phyloP scores from a whole-genome alignment of 768 basidiomycete genomes.

The Mycena latifolia region DNA sequence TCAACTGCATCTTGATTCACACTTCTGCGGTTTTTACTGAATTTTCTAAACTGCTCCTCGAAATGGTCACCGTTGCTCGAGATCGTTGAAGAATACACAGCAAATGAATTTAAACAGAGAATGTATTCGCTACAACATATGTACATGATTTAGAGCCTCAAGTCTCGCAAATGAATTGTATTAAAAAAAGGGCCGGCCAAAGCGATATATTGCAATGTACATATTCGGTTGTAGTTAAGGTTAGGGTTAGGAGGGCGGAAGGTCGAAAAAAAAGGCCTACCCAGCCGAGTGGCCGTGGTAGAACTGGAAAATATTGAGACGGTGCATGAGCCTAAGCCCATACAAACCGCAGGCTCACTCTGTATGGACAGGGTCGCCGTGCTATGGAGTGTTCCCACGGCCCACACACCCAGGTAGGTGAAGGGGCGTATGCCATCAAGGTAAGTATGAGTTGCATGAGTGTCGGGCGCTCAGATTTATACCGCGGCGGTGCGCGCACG shows the following conservation, averaged over 20 bases:
- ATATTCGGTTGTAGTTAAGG: slow-evolving; percentile 3
- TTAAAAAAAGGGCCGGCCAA: background rate
- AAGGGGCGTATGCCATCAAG: slow-evolving; percentile 37
- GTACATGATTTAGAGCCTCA: too few relatives aligned
- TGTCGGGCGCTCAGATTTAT: background rate
- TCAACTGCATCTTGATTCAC: too few relatives aligned
- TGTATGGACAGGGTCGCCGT: slow-evolving; percentile 79
- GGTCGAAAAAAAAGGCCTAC: slow-evolving; percentile 29
- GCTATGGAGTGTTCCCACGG: slow-evolving; percentile 61
- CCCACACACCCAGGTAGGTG: slow-evolving; percentile 35
- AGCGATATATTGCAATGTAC: slow-evolving; percentile 1
- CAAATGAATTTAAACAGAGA: too few relatives aligned
- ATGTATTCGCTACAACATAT: too few relatives aligned
- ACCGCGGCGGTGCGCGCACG: slow-evolving; percentile 4
- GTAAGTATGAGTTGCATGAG: slow-evolving; percentile 31
- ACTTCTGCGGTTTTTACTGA: too few relatives aligned
- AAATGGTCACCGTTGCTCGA: too few relatives aligned
- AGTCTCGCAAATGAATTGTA: too few relatives aligned
- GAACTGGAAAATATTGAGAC: slow-evolving; percentile 87
- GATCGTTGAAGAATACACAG: too few relatives aligned
- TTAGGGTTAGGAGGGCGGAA: slow-evolving; percentile 19
- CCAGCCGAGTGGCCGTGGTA: slow-evolving; percentile 67
- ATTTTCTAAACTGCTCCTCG: too few relatives aligned
- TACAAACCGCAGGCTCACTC: slow-evolving; percentile 70
- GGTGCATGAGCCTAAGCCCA: slow-evolving; percentile 82